Percentiles rank a stretch among this genome's conserved stretches.
Evolutionary conservation across 1,139 yeast genomes (phyloP).

Genomic region (Entelexis sorbosivorans): DNA sequence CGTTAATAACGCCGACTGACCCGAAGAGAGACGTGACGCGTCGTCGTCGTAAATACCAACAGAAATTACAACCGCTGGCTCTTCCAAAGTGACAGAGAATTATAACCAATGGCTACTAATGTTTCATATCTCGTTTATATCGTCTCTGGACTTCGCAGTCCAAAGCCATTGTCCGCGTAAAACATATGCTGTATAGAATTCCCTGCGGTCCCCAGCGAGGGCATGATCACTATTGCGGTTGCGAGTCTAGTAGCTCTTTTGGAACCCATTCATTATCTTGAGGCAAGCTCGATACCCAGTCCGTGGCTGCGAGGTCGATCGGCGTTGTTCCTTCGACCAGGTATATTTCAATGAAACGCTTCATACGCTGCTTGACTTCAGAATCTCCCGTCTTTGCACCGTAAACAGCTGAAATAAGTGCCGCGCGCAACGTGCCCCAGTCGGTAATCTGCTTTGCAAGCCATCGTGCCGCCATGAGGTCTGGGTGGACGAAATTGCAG

Average conservation of each 20-base stretch:
- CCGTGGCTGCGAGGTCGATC: not conserved
- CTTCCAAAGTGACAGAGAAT: no score
- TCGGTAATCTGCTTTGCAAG: not conserved
- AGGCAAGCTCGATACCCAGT: slow-evolving; percentile 8
- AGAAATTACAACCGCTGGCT: no score
- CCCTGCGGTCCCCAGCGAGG: no score
- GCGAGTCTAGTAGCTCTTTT: not conserved
- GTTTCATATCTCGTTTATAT: no score
- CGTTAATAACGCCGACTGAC: no score
- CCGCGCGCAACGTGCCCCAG: not conserved
- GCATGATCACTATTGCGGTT: no score
- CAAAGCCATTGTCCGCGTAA: no score
- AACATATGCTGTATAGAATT: no score
- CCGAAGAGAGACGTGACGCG: no score
- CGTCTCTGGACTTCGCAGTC: no score
- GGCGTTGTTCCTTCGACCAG: not conserved
- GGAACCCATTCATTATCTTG: slow-evolving; percentile 11
- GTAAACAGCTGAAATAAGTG: slow-evolving; percentile 2
- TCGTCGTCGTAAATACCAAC: no score
- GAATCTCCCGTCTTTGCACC: slow-evolving; percentile 2
- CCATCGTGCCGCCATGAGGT: slow-evolving; percentile 10
- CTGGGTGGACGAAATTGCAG: slow-evolving; percentile 7
- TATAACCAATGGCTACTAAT: no score
- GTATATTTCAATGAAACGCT: not conserved
- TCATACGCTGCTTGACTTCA: not conserved